Evolutionary conservation across 2,329 filamentous ascomycete genomes (phyloP).

Genomic region (Trichoderma semiorbis): DNA sequence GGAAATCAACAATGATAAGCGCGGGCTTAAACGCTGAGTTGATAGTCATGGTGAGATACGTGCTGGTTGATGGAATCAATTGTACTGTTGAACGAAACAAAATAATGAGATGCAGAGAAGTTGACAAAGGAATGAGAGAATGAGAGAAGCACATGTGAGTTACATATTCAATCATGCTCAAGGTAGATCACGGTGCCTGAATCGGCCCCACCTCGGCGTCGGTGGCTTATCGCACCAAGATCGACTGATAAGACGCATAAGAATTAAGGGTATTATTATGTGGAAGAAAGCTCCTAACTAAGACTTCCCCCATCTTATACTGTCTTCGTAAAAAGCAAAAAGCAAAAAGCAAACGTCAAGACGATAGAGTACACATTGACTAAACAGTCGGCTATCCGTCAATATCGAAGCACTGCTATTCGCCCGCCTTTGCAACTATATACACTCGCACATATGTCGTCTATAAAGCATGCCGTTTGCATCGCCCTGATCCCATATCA

Average conservation of each 20-base stretch:
- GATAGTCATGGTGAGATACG: neutral
- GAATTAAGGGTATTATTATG: neutral
- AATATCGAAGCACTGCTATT: slow-evolving; percentile 3
- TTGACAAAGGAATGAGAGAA: neutral
- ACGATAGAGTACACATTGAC: neutral
- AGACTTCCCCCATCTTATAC: no score
- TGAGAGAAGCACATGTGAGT: neutral
- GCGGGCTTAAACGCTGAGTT: slow-evolving; percentile 43
- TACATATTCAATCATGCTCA: neutral
- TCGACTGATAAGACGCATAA: neutral
- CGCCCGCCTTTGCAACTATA: slow-evolving; percentile 10
- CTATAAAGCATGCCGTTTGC: slow-evolving; percentile 16
- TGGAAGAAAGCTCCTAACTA: neutral
- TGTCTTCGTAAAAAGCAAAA: no score
- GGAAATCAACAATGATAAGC: slow-evolving; percentile 76
- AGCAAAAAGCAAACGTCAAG: neutral
- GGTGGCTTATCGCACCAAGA: neutral
- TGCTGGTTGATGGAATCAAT: neutral
- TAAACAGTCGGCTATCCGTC: neutral
- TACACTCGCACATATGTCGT: slow-evolving; percentile 15
- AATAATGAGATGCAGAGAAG: neutral
- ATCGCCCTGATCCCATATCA: slow-evolving; percentile 9
- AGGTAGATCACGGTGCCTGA: neutral
- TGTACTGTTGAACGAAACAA: neutral
- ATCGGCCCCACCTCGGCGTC: neutral